These are phyloP conservation scores for Solanum raphanifolium DNA, from an alignment of 257 asterid species.

Conservation along the genomic window DNA sequence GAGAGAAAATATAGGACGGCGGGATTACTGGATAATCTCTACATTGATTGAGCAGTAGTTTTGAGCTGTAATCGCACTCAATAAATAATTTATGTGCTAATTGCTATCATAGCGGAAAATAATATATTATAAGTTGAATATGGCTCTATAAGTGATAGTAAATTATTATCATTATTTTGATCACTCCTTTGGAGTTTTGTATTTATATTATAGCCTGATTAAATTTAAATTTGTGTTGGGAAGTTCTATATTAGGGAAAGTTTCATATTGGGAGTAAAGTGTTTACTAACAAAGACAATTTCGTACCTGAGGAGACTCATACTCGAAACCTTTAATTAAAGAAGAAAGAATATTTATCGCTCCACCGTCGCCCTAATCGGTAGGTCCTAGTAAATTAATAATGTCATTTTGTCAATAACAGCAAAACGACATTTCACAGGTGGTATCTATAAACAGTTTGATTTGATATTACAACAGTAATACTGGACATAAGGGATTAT, in stretches of 20 bases:
- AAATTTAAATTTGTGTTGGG: too few species aligned
- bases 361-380: too few species aligned
- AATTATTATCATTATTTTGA: too few species aligned
- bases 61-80: neutral
- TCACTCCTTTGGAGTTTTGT: fast-evolving
- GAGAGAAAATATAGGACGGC: neutral
- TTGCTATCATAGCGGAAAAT: neutral
- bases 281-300: too few species aligned
- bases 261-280: too few species aligned
- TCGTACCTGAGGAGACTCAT: too few species aligned
- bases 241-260: too few species aligned
- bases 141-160: neutral
- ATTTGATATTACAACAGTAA: neutral
- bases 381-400: neutral
- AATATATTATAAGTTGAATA: neutral
- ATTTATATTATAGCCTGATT: too few species aligned
- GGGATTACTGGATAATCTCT: neutral
- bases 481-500: too few species aligned
- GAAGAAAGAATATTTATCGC: too few species aligned
- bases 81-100: neutral
- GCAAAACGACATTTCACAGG: neutral
- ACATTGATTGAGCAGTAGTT: neutral
- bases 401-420: neutral
- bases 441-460: neutral
- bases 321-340: too few species aligned